These are phyloP conservation scores for Sanghuangporus baumii DNA, from an alignment of 1,284 basidiomycete genomes.

Conservation along the genomic window DNA sequence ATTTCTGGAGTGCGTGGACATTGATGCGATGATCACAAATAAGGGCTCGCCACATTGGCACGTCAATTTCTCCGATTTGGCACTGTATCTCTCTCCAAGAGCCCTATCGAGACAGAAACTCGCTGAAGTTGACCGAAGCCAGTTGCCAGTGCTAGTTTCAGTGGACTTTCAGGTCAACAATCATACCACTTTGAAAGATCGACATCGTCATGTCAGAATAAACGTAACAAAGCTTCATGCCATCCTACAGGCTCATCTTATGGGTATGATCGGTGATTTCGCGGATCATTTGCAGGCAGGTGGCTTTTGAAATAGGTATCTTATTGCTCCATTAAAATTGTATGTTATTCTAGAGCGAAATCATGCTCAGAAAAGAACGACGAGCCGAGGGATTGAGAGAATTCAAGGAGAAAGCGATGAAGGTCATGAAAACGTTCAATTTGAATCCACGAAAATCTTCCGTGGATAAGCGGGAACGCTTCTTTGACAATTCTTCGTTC, in stretches of 20 bases:
- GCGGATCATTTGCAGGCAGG: conserved; percentile 74
- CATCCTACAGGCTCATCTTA: conserved; percentile 87
- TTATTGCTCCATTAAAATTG: conserved; percentile 3
- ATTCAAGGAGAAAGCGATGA: conserved; percentile 77
- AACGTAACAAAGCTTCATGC: conserved; percentile 75
- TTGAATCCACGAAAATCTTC: conserved; percentile 41
- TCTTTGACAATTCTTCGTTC: conserved; percentile 62
- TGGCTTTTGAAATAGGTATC: neutral
- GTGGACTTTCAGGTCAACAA: conserved; percentile 58
- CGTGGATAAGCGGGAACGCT: conserved; percentile 30
- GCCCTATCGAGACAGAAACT: conserved; percentile 27
- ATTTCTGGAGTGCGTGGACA: conserved; percentile 68
- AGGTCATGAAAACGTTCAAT: conserved; percentile 69
- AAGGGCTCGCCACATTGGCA: conserved; percentile 50
- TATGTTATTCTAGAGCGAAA: conserved; percentile 50
- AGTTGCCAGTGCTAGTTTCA: conserved; percentile 69
- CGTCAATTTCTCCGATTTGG: conserved; percentile 60
- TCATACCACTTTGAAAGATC: conserved; percentile 24
- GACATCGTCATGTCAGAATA: conserved; percentile 45
- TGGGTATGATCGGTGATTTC: conserved; percentile 84
- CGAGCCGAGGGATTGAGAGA: conserved; percentile 71
- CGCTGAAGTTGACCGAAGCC: conserved; percentile 44
- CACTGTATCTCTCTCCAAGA: conserved; percentile 64
- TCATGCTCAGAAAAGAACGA: conserved; percentile 65
- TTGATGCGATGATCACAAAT: conserved; percentile 52